Base-by-base conservation (phyloP, 2,329 filamentous ascomycete genomes). In the Fusarium palustre region DNA sequence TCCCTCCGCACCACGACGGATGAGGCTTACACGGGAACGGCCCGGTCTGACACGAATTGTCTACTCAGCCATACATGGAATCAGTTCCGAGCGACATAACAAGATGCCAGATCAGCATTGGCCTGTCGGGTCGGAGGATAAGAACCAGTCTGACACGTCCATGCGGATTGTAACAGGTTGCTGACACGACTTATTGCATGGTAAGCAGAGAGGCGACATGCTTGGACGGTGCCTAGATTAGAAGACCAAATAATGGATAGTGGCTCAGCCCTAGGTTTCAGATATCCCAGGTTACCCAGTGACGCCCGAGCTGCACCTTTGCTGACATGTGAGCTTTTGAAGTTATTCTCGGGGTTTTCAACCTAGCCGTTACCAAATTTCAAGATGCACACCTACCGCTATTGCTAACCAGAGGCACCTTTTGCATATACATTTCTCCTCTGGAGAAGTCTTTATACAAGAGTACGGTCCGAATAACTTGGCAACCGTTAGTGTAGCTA, bases 1-100 rank as follows among this genome's bases (percentile, higher is more conserved):
- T 30, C 46, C 22, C 34, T 54, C 54, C 61, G 54, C 42, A 22
- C 47, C 18, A 50, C 15, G 50, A n/a, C 42, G 28, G 39, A 52
- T 53, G 48, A 56, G 31, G 63, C 63, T 62, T 48, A 56, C 41
- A 47, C 47, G 62, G 54, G 55, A 66, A 50, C 62, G 61, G 62
- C 54, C 61, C 62, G 54, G 62, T 65, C 62, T 65, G 54, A 66
- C 55, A 46, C n/a, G 25, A 54, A 16, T 25, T 22, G 20, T 28
- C 41, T 33, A 28, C 33, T 41, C 34, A 42, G 4, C 22, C 42
- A 33, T 33, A 43, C n/a, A 42, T 53, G 50, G 38, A 28, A 49
- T 28, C 41, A 46, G 53, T 69, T 28, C 53, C 56, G 56, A 61
- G 56, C 42, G 43, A 36, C 38, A 46, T 58, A 25, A 45, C 18